A percentile compares a stretch with the other conserved stretches of the same genome.
These are phyloP conservation scores for Caloboletus inedulis DNA, from an alignment of 1,284 basidiomycete genomes.

Conservation along the genomic window DNA sequence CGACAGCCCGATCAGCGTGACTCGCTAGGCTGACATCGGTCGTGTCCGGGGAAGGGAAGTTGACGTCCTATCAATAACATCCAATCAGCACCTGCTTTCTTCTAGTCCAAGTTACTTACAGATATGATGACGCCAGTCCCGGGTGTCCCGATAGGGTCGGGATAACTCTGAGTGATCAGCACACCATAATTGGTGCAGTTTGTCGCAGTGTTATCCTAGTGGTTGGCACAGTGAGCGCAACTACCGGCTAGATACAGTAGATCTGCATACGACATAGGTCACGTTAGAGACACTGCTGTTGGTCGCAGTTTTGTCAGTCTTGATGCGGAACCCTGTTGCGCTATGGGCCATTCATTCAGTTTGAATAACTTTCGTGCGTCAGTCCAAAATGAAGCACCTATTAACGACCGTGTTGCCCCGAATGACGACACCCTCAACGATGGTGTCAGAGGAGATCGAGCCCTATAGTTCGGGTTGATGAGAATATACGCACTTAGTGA, in stretches of 20 bases:
- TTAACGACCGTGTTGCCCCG: conserved; percentile 47
- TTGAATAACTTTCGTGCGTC: background rate
- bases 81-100: background rate
- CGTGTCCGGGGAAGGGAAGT: conserved; percentile 35
- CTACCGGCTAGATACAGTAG: background rate
- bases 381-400: conserved; percentile 25
- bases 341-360: conserved; percentile 26
- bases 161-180: conserved; percentile 50
- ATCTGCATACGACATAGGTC: conserved; percentile 36
- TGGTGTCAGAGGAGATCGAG: conserved; percentile 45
- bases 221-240: conserved; percentile 1
- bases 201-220: conserved; percentile 42
- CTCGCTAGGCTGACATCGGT: conserved; percentile 38
- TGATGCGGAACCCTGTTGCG: conserved; percentile 46
- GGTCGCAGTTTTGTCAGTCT: conserved; percentile 39
- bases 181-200: conserved; percentile 43
- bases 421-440: conserved; percentile 48
- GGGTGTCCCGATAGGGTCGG: conserved; percentile 42
- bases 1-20: conserved; percentile 37
- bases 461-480: conserved; percentile 36
- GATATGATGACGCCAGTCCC: conserved; percentile 44
- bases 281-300: conserved; percentile 41
- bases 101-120: conserved; percentile 14
- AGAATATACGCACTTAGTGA: background rate
- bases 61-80: conserved; percentile 34